phyloP scores from a whole-genome alignment of 306 rosid genomes.

The Elaeagnus macrophylla region DNA sequence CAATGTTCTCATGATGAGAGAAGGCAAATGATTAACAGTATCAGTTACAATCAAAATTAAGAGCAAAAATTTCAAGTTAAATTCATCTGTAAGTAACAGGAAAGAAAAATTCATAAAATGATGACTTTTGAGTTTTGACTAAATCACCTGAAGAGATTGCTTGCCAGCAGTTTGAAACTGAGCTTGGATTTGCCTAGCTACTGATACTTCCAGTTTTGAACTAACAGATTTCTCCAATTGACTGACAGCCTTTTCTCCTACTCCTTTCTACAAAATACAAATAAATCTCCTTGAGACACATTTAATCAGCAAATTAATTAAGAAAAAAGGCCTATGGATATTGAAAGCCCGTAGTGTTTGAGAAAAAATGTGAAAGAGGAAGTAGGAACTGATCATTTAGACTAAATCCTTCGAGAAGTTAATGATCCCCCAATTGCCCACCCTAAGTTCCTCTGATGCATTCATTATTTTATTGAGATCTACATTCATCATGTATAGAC shows the following conservation, averaged over 20 bases:
- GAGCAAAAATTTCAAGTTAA: too few species aligned
- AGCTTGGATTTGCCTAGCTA: constrained; percentile 57
- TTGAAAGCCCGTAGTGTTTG: background rate
- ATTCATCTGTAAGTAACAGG: too few species aligned
- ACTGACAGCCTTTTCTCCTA: constrained; percentile 53
- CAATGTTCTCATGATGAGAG: too few species aligned
- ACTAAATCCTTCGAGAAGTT: too few species aligned
- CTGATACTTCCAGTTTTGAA: constrained; percentile 54
- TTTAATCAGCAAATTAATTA: constrained; percentile 5
- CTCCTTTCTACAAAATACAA: constrained; percentile 52
- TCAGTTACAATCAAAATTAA: too few species aligned
- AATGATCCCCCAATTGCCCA: too few species aligned
- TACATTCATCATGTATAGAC: too few species aligned
- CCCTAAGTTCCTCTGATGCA: too few species aligned
- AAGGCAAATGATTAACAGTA: too few species aligned
- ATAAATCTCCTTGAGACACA: constrained; percentile 11
- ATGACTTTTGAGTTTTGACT: too few species aligned
- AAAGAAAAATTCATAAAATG: too few species aligned
- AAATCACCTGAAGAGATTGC: constrained; percentile 60
- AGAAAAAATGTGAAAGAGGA: constrained; percentile 4
- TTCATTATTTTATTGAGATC: too few species aligned
- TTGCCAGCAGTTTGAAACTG: constrained; percentile 69
- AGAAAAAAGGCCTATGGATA: constrained; percentile 1
- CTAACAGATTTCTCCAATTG: constrained; percentile 55
- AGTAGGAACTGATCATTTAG: background rate